phyloP scores from a whole-genome alignment of 441 rosid species.

The Gossypium aridum region DNA sequence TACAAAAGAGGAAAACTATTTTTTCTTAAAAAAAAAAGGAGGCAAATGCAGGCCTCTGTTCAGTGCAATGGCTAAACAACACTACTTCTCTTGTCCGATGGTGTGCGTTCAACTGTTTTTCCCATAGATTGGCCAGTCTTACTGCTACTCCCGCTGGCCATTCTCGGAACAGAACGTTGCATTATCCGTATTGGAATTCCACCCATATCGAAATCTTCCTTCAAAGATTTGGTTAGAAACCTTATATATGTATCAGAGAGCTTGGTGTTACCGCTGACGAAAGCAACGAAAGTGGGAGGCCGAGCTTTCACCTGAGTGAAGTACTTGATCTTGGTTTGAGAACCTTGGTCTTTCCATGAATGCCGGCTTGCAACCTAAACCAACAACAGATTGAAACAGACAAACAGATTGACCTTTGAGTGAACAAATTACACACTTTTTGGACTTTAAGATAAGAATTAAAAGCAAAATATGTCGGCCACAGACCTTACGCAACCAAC shows the following conservation, averaged over 20 bases:
- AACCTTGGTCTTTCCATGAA: constrained; percentile 88
- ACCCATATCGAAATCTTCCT: constrained; percentile 87
- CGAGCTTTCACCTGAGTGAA: constrained; percentile 97
- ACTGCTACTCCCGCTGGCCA: constrained; percentile 13
- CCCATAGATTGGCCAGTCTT: constrained; percentile 21
- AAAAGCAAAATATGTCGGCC: neutral
- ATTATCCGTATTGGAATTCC: constrained; percentile 87
- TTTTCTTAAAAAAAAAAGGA: no score
- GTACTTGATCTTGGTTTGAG: constrained; percentile 85
- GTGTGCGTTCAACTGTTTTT: constrained; percentile 27
- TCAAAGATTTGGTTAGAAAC: constrained; percentile 76
- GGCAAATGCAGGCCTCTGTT: neutral
- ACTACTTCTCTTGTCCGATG: constrained; percentile 54
- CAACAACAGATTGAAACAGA: neutral
- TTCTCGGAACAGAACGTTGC: constrained; percentile 51
- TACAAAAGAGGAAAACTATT: neutral
- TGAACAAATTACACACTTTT: neutral
- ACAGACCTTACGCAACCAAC: constrained; percentile 81
- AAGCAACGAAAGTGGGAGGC: constrained; percentile 92
- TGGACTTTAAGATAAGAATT: neutral
- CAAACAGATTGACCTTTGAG: neutral
- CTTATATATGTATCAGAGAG: constrained; percentile 66
- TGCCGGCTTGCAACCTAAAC: constrained; percentile 87
- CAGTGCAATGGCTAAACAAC: constrained; percentile 17
- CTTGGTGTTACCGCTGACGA: constrained; percentile 54